Conservation (phyloP, 495 filamentous ascomycete species). For the Hypoxylon fuscum region DNA sequence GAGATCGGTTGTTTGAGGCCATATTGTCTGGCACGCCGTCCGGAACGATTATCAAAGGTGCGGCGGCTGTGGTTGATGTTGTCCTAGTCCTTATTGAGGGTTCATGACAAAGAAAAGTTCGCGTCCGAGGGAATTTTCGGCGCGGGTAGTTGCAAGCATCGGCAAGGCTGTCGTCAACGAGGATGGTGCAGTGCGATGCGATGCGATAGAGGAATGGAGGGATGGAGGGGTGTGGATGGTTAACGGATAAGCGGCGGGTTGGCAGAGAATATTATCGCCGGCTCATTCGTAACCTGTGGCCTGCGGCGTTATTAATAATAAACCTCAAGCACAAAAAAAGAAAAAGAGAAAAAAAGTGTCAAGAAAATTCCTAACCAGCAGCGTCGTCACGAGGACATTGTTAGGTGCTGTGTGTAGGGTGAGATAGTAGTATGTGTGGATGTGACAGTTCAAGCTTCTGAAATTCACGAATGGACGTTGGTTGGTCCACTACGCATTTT, state of each 20-base stretch:
- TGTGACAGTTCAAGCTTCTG: slow-evolving; percentile 41
- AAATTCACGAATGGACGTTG: slow-evolving; percentile 27
- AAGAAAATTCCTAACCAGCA: slow-evolving; percentile 21
- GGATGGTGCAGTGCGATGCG: no score
- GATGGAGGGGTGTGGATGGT: no score
- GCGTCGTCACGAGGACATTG: slow-evolving; percentile 39
- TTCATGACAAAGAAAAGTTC: slow-evolving; percentile 31
- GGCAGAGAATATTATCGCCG: no score
- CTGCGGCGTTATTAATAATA: neutral
- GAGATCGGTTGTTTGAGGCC: slow-evolving; percentile 30
- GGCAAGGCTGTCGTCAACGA: slow-evolving; percentile 16
- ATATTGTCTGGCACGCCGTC: slow-evolving; percentile 26
- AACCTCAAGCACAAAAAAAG: slow-evolving; percentile 3
- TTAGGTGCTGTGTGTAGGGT: slow-evolving; percentile 29
- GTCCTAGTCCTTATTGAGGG: slow-evolving; percentile 1
- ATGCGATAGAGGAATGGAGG: no score
- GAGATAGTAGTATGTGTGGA: slow-evolving; percentile 34
- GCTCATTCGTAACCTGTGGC: no score
- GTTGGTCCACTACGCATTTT: slow-evolving; percentile 16
- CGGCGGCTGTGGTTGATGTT: slow-evolving; percentile 15
- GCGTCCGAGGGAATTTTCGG: slow-evolving; percentile 8
- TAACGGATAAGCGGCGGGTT: no score
- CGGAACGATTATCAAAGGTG: slow-evolving; percentile 7
- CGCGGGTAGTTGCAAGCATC: slow-evolving; percentile 15
- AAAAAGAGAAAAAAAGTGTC: neutral